Conservation (phyloP, 257 asterid species). For the Solanum etuberosum region DNA sequence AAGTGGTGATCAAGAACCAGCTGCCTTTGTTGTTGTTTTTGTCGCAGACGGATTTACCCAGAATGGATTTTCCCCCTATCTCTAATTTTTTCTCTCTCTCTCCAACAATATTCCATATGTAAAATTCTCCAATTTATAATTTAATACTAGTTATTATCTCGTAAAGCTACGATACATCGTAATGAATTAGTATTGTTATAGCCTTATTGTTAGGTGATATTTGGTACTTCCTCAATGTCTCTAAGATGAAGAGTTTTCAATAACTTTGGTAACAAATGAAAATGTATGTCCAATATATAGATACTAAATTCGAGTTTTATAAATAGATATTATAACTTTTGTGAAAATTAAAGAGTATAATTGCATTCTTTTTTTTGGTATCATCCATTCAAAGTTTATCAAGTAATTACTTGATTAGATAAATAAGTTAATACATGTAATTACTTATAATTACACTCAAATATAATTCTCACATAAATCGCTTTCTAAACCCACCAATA, state of each 20-base stretch:
- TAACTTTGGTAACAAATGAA: not conserved
- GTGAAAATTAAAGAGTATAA: not conserved
- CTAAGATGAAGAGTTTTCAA: not conserved
- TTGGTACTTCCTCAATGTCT: not conserved
- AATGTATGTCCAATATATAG: not conserved
- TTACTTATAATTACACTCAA: not conserved
- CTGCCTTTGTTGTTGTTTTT: slow-evolving; percentile 18
- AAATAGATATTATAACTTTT: not conserved
- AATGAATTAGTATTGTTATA: not conserved
- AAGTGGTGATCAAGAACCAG: slow-evolving; percentile 30
- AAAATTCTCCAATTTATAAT: not conserved
- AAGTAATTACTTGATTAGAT: not conserved
- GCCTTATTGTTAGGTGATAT: not conserved
- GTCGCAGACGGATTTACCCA: slow-evolving; percentile 31
- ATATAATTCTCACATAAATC: not conserved
- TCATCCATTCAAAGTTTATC: not conserved
- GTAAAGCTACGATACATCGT: not conserved
- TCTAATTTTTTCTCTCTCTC: not conserved
- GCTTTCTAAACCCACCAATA: not conserved
- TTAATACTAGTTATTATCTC: not conserved
- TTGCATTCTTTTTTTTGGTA: not conserved
- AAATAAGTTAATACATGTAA: not conserved
- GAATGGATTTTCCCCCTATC: not conserved
- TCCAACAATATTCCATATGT: not conserved
- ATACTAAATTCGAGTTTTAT: not conserved